Conservation (phyloP, 2,329 filamentous ascomycete genomes). For the Aspergillus spinulosporus region DNA sequence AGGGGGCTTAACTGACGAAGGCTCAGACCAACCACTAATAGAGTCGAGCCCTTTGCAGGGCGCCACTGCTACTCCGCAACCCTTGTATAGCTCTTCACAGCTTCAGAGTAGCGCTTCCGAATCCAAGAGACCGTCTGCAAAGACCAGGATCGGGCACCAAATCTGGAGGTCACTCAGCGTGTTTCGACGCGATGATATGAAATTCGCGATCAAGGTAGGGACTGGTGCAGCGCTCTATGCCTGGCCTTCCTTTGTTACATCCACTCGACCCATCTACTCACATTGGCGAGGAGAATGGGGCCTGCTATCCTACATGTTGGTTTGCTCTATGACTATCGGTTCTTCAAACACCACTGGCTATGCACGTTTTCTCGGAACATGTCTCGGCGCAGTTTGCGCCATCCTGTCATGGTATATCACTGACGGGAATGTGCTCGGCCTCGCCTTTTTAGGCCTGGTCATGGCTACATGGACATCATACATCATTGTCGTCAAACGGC, state of each 20-base stretch:
- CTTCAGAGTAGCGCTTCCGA: neutral
- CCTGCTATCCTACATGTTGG: constrained; percentile 93
- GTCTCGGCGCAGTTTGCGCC: constrained; percentile 75
- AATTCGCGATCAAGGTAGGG: constrained; percentile 90
- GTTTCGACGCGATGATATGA: constrained; percentile 65
- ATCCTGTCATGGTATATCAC: constrained; percentile 76
- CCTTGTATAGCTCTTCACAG: neutral
- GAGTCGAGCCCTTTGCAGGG: constrained; percentile 11
- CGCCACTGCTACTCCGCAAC: constrained; percentile 2
- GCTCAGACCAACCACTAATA: constrained; percentile 16
- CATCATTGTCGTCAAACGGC: constrained; percentile 79
- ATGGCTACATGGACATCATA: constrained; percentile 84
- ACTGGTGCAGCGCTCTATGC: constrained; percentile 87
- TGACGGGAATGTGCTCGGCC: constrained; percentile 68
- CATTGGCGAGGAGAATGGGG: constrained; percentile 97
- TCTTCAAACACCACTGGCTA: constrained; percentile 91
- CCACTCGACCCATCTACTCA: constrained; percentile 75
- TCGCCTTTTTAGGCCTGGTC: constrained; percentile 80
- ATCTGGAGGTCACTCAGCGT: constrained; percentile 58
- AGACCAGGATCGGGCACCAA: constrained; percentile 45
- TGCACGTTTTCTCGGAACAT: constrained; percentile 81
- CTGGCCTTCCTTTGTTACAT: constrained; percentile 78
- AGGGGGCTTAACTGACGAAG: constrained; percentile 5
- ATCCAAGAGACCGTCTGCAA: constrained; percentile 19
- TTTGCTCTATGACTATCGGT: constrained; percentile 96